Evolutionary conservation across 495 filamentous ascomycete species (phyloP), one percentile per base, ranked within the genome.

Genomic region (Podospora anserina): DNA sequence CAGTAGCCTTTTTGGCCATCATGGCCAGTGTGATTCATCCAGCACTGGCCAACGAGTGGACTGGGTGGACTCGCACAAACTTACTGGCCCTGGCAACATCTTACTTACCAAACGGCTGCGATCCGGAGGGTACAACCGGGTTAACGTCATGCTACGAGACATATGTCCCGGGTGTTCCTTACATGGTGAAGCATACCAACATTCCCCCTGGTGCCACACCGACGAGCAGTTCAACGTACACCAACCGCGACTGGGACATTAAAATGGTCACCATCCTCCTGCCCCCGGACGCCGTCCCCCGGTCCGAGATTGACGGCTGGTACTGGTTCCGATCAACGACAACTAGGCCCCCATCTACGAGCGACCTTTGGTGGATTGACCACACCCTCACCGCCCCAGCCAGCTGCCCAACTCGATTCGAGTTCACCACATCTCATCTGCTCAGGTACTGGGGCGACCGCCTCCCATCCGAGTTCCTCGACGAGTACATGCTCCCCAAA

Each of bases 251-350:
- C 39, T 49, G 39, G 39, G 71, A 74, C 44, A 67, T 78, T 11
- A 79, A 79, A 6, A 26, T 82, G 23, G 69, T 82, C 26, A 34
- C 80, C 55, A 63, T 82, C 49, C 68, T 79, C n/a, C 73, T 81
- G 61, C 72, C 78, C 4, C 71, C 74, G 16, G 77, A 70, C 19
- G 70, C 71, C 7, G 75, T 78, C 11, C 65, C 57, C n/a, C 15
- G 49, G 11, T 28, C 26, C 13, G 67, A 68, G 27, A 16, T 74
- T n/a, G 20, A 58, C 30, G 55, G 57, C 64, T 27, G 64, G 27
- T n/a, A 13, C 27, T 1, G 28, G 23, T 57, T 66, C 13, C 75
- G 18, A 74, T 80, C 44, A 75, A 75, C 26, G 28, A 82, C 39
- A 15, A 49, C 39, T 15, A 15, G 9, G 39, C 7, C 39, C 39